Percentiles rank a stretch among this genome's conserved stretches.
phyloP scores from a whole-genome alignment of 2,329 filamentous ascomycete species.

The Periconia sp. region DNA sequence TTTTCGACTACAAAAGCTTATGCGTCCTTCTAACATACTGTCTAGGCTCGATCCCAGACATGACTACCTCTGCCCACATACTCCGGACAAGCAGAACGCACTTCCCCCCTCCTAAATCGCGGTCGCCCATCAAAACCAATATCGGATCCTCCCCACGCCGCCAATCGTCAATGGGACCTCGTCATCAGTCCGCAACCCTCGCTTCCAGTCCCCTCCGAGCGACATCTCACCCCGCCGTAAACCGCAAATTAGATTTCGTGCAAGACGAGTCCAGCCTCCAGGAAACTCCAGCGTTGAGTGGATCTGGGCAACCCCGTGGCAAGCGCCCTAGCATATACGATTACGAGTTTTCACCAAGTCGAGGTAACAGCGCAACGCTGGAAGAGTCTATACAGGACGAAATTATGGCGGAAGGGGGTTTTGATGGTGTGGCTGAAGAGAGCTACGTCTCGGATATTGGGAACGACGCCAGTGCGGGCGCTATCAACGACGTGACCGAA shows the following conservation, averaged over 20 bases:
- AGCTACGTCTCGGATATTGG: constrained; percentile 31
- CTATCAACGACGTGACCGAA: constrained; percentile 16
- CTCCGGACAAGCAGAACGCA: constrained; percentile 48
- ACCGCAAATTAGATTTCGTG: constrained; percentile 59
- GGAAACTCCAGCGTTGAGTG: constrained; percentile 36
- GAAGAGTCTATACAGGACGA: constrained; percentile 40
- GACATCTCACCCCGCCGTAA: constrained; percentile 47
- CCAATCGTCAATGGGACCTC: constrained; percentile 59
- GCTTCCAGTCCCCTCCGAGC: constrained; percentile 32
- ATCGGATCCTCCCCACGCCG: constrained; percentile 61
- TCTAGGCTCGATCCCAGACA: constrained; percentile 54
- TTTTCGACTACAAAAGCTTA: background rate
- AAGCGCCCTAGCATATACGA: constrained; percentile 34
- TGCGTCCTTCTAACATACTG: background rate
- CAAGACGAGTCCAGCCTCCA: constrained; percentile 41
- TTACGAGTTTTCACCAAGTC: constrained; percentile 35
- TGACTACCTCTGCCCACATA: constrained; percentile 49
- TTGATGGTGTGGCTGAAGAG: constrained; percentile 24
- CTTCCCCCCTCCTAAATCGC: constrained; percentile 54
- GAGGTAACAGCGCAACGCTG: constrained; percentile 24
- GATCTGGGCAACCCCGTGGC: constrained; percentile 33
- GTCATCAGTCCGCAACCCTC: constrained; percentile 52
- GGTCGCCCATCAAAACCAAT: constrained; percentile 66
- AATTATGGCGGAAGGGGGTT: constrained; percentile 27
- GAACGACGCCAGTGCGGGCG: constrained; percentile 27